These are phyloP conservation scores for Penicillium paxilli DNA, from an alignment of 495 filamentous ascomycete species.

Conservation along the genomic window DNA sequence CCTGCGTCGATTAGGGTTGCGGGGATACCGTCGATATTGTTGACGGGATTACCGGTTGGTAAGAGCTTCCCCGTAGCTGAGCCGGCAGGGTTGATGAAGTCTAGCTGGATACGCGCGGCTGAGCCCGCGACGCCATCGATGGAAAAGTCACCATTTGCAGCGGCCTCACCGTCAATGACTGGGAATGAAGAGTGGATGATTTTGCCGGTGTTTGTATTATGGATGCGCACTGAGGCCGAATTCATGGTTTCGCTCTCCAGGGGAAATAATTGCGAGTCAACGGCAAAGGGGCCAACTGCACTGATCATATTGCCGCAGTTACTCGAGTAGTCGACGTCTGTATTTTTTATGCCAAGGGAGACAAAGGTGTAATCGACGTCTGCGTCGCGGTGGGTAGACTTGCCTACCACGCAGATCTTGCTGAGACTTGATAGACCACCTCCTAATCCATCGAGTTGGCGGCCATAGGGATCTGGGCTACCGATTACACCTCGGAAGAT, in stretches of 20 bases:
- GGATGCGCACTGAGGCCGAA: constrained; percentile 43
- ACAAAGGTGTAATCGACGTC: constrained; percentile 76
- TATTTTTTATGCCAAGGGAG: constrained; percentile 61
- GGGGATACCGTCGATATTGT: constrained; percentile 52
- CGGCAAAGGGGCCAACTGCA: constrained; percentile 65
- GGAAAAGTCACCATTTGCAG: constrained; percentile 52
- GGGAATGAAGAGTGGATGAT: constrained; percentile 48
- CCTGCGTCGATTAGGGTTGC: constrained; percentile 63
- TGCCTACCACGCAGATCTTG: constrained; percentile 66
- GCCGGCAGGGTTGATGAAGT: constrained; percentile 67
- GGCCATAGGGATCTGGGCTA: constrained; percentile 65
- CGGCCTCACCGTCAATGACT: constrained; percentile 50
- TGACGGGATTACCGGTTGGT: constrained; percentile 60
- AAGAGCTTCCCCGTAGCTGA: constrained; percentile 65
- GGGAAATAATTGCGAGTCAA: constrained; percentile 52
- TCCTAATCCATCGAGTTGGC: constrained; percentile 73
- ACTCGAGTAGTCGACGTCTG: constrained; percentile 60
- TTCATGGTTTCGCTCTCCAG: not conserved
- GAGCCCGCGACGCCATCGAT: constrained; percentile 70
- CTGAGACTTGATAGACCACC: constrained; percentile 68
- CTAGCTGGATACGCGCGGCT: constrained; percentile 55
- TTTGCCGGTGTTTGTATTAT: constrained; percentile 57
- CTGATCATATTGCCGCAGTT: constrained; percentile 77
- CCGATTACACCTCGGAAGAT: constrained; percentile 67
- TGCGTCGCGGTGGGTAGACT: constrained; percentile 45